Evolutionary conservation across 495 filamentous ascomycete species (phyloP).

Genomic region (Rhizodiscina lignyota): DNA sequence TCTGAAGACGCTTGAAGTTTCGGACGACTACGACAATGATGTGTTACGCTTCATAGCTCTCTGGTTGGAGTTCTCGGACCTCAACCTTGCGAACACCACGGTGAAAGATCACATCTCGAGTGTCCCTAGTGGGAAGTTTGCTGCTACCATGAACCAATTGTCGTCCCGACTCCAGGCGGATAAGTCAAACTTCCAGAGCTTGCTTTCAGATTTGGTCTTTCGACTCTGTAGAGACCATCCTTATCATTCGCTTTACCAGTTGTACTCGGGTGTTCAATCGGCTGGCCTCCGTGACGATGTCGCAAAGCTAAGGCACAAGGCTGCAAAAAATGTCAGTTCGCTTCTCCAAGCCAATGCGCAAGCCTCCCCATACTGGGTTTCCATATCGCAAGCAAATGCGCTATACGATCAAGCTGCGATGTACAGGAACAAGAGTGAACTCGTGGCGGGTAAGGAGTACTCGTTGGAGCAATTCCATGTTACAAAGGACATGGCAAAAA

Average conservation of each 20-base stretch:
- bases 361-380: conserved; percentile 37
- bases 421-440: conserved; percentile 39
- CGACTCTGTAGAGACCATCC: conserved; percentile 83
- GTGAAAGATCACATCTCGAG: conserved; percentile 49
- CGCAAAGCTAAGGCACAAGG: conserved; percentile 51
- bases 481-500: conserved; percentile 38
- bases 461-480: conserved; percentile 39
- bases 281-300: conserved; percentile 41
- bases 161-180: conserved; percentile 72
- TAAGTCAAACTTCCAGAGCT: conserved; percentile 49
- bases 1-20: conserved; percentile 64
- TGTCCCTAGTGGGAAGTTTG: conserved; percentile 85
- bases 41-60: conserved; percentile 86
- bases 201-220: conserved; percentile 54
- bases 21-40: conserved; percentile 76
- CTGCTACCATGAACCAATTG: conserved; percentile 84
- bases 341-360: conserved; percentile 34
- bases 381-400: conserved; percentile 55
- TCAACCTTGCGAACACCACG: conserved; percentile 54
- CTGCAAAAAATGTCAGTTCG: conserved; percentile 49
- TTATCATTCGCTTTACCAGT: conserved; percentile 90
- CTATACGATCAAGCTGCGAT: conserved; percentile 58
- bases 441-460: conserved; percentile 37
- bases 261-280: conserved; percentile 57
- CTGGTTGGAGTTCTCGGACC: conserved; percentile 73